Evolutionary conservation across 768 basidiomycete genomes (phyloP), one percentile per base, ranked within the genome.

Genomic region (Mycena epipterygia): DNA sequence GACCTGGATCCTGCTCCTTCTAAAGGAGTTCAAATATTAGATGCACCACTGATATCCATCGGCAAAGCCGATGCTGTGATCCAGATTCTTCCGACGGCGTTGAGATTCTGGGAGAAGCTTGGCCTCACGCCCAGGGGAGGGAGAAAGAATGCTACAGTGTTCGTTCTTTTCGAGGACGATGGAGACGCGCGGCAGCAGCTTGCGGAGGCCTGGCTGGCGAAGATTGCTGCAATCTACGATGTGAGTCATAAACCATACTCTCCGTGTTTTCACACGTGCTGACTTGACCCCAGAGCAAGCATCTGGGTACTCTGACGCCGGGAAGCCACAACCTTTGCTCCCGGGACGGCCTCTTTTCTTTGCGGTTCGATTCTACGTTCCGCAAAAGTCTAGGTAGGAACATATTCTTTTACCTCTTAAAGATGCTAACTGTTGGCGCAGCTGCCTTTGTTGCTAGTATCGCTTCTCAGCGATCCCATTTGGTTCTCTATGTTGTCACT

Each of bases 31-130:
- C 77, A 77, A 55, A 75, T 77, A 1, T 76, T 90, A 62, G 85
- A 89, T 11, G 76, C 86, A 2, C 93, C 93, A 0, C 83, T 88
- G 82, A 77, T 96, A 14, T 83, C 90, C 0, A 84, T 93, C 32
- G 90, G 88, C 3, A 94, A 93, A 75, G 88, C 88, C 3, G 90
- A 91, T 41, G 85, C 89, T 5, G 79, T 94, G 30, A 83, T 96
- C n/a, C 89, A 94, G 46, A 79, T 94, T 21, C 79, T 89, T 17
- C 91, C 94, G 2, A 80, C 93, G 5, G 91, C 94, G 0, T 76
- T 96, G 27, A 86, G 91, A 2, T 96, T 95, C 78, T 96, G 95
- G 95, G 91, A 93, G 73, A 96, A 95, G 77, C 85, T 95, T 16
- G 94, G 93, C 0, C 77, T 96, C 49, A 84, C 85, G 19, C 95